A percentile compares a stretch with the other conserved stretches of the same genome.
Conservation (phyloP, 768 basidiomycete genomes). For the Pleurotus eryngii region DNA sequence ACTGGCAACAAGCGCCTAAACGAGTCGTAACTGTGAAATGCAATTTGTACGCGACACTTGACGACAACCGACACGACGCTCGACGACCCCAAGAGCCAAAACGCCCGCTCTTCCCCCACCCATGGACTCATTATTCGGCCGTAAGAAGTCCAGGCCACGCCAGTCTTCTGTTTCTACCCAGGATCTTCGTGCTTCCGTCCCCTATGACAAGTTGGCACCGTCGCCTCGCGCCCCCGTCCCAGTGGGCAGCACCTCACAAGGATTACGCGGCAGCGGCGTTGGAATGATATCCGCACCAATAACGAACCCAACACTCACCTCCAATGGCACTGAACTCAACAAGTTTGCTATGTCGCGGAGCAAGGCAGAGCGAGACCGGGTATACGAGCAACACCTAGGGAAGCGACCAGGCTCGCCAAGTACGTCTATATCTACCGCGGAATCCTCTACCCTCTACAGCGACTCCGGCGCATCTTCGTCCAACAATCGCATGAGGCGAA, state of each 20-base stretch:
- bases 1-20: too few relatives aligned
- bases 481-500: constrained; percentile 40
- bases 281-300: constrained; percentile 72
- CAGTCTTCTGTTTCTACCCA: constrained; percentile 58
- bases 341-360: constrained; percentile 49
- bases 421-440: constrained; percentile 48
- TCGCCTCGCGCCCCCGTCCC: constrained; percentile 57
- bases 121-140: constrained; percentile 69
- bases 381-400: constrained; percentile 37
- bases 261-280: constrained; percentile 35
- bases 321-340: constrained; percentile 71
- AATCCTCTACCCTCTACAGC: constrained; percentile 58
- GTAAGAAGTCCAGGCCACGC: constrained; percentile 59
- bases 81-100: background rate
- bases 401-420: constrained; percentile 49
- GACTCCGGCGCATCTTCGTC: constrained; percentile 41
- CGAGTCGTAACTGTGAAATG: too few relatives aligned
- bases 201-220: constrained; percentile 66
- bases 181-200: constrained; percentile 68
- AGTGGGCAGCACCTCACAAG: constrained; percentile 53
- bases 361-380: constrained; percentile 52
- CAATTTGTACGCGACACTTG: background rate
- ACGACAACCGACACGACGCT: background rate
- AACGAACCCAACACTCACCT: constrained; percentile 76
- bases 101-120: background rate